Base-by-base conservation (phyloP, 2,329 filamentous ascomycete genomes). In the Botryotinia calthae region DNA sequence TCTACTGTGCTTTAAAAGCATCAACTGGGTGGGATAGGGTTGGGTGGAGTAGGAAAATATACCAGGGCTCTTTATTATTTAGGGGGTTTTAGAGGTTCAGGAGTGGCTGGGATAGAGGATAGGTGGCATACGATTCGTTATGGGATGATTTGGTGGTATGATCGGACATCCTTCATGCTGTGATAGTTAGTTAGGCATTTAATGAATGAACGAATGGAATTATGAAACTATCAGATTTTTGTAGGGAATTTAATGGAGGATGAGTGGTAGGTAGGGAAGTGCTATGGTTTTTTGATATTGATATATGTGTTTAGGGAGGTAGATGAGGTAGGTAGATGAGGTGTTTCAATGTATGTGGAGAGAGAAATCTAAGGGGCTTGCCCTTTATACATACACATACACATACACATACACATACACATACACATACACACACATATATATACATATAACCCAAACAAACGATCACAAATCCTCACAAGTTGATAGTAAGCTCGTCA, bases 381-480 rank as follows among this genome's bases (percentile, higher is more conserved):
- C 34, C 34, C 34, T 34, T 34, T 34, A 34, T 34, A 34, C 40
- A 42, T 14, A 42, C 16, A 51, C n/a, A n/a, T n/a, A n/a, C n/a
- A n/a, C n/a, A n/a, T n/a, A n/a, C n/a, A n/a, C n/a, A n/a, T n/a
- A n/a, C n/a, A n/a, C n/a, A n/a, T n/a, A n/a, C n/a, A n/a, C n/a
- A n/a, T n/a, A n/a, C n/a, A n/a, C n/a, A n/a, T n/a, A n/a, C n/a
- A n/a, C n/a, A n/a, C n/a, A n/a, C n/a, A n/a, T n/a, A n/a, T n/a
- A n/a, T n/a, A n/a, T n/a, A n/a, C n/a, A n/a, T 7, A 51, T 3
- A 16, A 54, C 25, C 25, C 5, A 16, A 0, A 7, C 25, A 0
- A 54, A n/a, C 12, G 5, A 16, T n/a, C 48, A 48, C 20, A 37
- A 9, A 37, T n/a, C n/a, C n/a, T n/a, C n/a, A n/a, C n/a, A n/a